These are phyloP conservation scores for Tolypocladium pustulatum DNA, from an alignment of 2,329 filamentous ascomycete genomes.

Conservation along the genomic window DNA sequence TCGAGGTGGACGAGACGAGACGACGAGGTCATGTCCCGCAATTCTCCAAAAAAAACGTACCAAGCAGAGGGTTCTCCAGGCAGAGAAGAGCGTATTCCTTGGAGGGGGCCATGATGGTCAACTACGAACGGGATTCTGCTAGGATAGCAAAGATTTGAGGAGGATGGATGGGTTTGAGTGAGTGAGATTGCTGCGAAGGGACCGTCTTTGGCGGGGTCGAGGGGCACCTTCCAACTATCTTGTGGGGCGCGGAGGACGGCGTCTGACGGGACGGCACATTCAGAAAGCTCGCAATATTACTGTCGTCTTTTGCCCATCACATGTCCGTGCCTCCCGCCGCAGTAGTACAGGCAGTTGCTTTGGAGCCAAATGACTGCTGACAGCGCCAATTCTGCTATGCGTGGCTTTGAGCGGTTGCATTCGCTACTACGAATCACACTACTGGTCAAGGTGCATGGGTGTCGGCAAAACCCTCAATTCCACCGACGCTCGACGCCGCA, in stretches of 20 bases:
- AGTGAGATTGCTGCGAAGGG: background rate
- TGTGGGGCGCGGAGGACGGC: background rate
- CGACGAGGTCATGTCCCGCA: background rate
- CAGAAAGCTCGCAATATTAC: background rate
- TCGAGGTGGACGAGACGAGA: conserved; percentile 1
- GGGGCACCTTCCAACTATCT: background rate
- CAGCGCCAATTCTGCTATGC: background rate
- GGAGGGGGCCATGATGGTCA: conserved; percentile 52
- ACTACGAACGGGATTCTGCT: background rate
- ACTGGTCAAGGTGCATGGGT: background rate
- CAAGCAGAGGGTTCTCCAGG: conserved; percentile 95
- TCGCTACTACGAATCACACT: background rate
- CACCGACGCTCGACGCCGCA: background rate
- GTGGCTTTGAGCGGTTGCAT: background rate
- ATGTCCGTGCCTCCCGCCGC: background rate
- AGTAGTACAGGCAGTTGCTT: too few relatives aligned
- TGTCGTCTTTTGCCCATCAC: background rate
- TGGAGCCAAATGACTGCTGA: background rate
- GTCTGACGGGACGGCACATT: background rate
- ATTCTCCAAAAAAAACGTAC: conserved; percentile 33
- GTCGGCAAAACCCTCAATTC: background rate
- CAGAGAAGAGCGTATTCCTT: conserved; percentile 85
- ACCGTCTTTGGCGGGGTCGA: background rate
- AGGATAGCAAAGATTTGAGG: background rate
- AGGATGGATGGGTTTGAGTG: background rate